Conservation (phyloP, 805 yeast genomes). For the Clavispora phyllophila region DNA sequence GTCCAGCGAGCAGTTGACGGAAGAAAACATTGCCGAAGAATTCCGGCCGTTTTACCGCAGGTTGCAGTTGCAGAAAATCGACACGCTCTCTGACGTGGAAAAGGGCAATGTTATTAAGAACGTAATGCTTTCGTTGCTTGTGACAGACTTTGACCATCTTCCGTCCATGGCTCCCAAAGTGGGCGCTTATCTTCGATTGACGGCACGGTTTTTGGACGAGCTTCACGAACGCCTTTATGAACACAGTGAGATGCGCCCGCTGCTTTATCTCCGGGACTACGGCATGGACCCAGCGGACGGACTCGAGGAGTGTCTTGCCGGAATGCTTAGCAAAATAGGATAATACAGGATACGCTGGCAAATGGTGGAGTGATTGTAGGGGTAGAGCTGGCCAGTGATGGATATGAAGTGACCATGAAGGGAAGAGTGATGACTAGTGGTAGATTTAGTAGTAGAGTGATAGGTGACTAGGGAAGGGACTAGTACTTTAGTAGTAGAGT, state of each 20-base stretch:
- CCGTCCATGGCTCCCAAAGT: slow-evolving; percentile 23
- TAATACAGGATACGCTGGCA: not conserved
- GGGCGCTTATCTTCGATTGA: slow-evolving; percentile 22
- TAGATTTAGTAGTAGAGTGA: no score
- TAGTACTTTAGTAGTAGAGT: no score
- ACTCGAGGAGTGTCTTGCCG: slow-evolving; percentile 22
- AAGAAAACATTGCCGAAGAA: slow-evolving; percentile 13
- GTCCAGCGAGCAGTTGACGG: slow-evolving; percentile 10
- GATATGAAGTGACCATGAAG: no score
- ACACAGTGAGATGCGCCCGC: slow-evolving; percentile 19
- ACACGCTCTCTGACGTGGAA: slow-evolving; percentile 22
- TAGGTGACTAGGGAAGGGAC: no score
- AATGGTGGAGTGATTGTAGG: no score
- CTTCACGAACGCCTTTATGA: slow-evolving; percentile 26
- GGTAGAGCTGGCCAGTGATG: not conserved
- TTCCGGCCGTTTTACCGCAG: slow-evolving; percentile 23
- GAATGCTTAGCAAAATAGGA: slow-evolving; percentile 15
- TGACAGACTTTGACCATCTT: slow-evolving; percentile 26
- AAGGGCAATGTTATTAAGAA: slow-evolving; percentile 29
- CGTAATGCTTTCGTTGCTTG: slow-evolving; percentile 29
- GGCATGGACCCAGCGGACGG: slow-evolving; percentile 10
- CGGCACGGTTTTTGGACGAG: slow-evolving; percentile 27
- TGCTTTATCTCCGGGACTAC: slow-evolving; percentile 20
- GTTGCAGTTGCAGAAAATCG: slow-evolving; percentile 26
- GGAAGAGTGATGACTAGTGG: no score